These are phyloP conservation scores for Pseudofabraea citricarpa DNA, from an alignment of 2,329 filamentous ascomycete genomes.

Conservation along the genomic window DNA sequence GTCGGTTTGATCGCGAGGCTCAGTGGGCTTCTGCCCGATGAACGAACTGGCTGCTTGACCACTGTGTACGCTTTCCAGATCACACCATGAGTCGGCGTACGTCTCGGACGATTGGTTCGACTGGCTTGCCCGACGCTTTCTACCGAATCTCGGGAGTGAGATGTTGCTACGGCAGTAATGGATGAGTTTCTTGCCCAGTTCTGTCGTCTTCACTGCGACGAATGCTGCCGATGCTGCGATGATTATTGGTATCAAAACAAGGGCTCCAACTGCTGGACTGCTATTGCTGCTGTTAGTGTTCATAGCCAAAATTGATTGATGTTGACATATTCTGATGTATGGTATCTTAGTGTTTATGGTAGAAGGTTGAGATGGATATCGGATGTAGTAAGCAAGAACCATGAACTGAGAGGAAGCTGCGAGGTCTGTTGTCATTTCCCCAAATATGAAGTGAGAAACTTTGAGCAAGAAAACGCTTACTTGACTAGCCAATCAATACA, in stretches of 20 bases:
- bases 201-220: constrained; percentile 24
- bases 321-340: constrained; percentile 16
- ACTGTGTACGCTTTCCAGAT: constrained; percentile 30
- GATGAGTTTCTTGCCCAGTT: constrained; percentile 18
- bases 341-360: constrained; percentile 3
- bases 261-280: constrained; percentile 34
- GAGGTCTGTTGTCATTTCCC: no score
- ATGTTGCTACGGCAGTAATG: constrained; percentile 2
- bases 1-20: constrained; percentile 4
- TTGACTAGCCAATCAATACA: no score
- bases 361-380: no score
- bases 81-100: constrained; percentile 21
- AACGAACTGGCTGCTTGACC: constrained; percentile 20
- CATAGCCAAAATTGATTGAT: constrained; percentile 28
- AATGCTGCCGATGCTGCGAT: constrained; percentile 30
- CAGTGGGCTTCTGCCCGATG: constrained; percentile 12
- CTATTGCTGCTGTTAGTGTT: constrained; percentile 27
- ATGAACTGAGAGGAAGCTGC: no score
- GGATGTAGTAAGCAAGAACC: background rate
- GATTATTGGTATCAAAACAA: constrained; percentile 42
- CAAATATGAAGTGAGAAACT: no score
- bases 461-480: no score
- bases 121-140: no score
- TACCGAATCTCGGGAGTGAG: no score
- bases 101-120: background rate